These are phyloP conservation scores for Glebionis coronaria DNA, from an alignment of 129 eudicot genomes.

Conservation along the genomic window DNA sequence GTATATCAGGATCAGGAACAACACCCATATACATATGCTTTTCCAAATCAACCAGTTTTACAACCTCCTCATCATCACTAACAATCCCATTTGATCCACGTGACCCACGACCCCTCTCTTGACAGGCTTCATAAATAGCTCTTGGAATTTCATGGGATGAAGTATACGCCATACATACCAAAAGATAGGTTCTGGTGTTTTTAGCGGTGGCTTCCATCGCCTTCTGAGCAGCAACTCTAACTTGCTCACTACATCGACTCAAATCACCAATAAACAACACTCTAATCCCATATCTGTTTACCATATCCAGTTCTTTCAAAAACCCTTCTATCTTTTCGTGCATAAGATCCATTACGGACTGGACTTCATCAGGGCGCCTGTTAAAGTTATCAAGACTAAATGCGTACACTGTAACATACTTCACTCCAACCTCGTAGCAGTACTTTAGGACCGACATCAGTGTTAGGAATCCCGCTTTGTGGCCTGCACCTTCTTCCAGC, in stretches of 20 bases:
- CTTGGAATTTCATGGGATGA: conserved; percentile 62
- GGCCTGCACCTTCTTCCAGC: conserved; percentile 63
- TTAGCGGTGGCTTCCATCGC: conserved; percentile 52
- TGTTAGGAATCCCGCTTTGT: conserved; percentile 62
- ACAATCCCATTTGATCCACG: background rate
- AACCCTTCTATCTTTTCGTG: conserved; percentile 63
- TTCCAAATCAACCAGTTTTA: conserved; percentile 52
- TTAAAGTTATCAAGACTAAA: conserved; percentile 72
- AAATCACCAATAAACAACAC: conserved; percentile 61
- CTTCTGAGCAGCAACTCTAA: conserved; percentile 49
- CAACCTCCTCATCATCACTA: conserved; percentile 15
- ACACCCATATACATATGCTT: conserved; percentile 63
- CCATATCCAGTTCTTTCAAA: conserved; percentile 45
- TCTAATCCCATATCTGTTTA: conserved; percentile 49
- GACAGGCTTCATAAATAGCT: conserved; percentile 45
- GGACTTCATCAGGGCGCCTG: conserved; percentile 55
- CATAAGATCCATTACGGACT: conserved; percentile 68
- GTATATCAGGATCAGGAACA: conserved; percentile 56
- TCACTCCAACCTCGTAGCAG: conserved; percentile 64
- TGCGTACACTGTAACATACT: conserved; percentile 49
- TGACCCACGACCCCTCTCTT: conserved; percentile 29
- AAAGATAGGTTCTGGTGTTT: conserved; percentile 37
- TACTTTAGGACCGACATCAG: conserved; percentile 63
- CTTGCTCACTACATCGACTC: conserved; percentile 40
- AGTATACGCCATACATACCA: conserved; percentile 58